phyloP scores from a whole-genome alignment of 495 filamentous ascomycete species.

The Aspergillus asperescens region DNA sequence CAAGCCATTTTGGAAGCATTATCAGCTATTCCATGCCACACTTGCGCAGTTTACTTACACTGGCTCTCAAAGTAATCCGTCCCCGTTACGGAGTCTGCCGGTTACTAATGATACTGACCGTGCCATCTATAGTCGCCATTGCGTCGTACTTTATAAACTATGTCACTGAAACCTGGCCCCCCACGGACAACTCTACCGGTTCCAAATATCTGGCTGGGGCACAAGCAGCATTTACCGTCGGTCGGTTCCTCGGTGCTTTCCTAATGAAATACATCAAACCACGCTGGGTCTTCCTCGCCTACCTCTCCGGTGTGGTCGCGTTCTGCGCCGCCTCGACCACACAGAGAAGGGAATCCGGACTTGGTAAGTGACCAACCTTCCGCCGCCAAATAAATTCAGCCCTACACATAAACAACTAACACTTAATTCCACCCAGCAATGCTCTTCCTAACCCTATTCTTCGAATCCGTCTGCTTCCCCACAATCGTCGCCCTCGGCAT shows the following conservation, averaged over 20 bases:
- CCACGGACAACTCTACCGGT: conserved; percentile 40
- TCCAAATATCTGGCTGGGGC: conserved; percentile 58
- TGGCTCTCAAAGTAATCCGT: conserved; percentile 46
- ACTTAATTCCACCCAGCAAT: too few species aligned
- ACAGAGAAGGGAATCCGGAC: conserved; percentile 36
- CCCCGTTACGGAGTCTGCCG: neutral
- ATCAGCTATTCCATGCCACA: conserved; percentile 60
- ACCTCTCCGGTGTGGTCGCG: conserved; percentile 34
- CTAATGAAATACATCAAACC: conserved; percentile 50
- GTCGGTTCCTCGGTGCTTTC: conserved; percentile 52
- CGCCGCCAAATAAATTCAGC: neutral
- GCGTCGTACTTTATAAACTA: conserved; percentile 53
- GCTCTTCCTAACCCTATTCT: conserved; percentile 55
- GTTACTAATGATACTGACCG: neutral
- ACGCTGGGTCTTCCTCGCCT: conserved; percentile 46
- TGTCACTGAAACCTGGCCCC: conserved; percentile 23
- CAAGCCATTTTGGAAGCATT: conserved; percentile 55
- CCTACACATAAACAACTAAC: too few species aligned
- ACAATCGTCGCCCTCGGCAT: conserved; percentile 60
- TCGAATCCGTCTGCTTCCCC: conserved; percentile 58
- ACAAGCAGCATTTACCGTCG: conserved; percentile 61
- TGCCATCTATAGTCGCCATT: conserved; percentile 44
- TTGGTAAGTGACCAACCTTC: conserved; percentile 27
- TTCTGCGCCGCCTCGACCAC: conserved; percentile 37
- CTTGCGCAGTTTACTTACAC: conserved; percentile 68